phyloP scores from a whole-genome alignment of 2,329 filamentous ascomycete species.

The Diaporthe sp. region DNA sequence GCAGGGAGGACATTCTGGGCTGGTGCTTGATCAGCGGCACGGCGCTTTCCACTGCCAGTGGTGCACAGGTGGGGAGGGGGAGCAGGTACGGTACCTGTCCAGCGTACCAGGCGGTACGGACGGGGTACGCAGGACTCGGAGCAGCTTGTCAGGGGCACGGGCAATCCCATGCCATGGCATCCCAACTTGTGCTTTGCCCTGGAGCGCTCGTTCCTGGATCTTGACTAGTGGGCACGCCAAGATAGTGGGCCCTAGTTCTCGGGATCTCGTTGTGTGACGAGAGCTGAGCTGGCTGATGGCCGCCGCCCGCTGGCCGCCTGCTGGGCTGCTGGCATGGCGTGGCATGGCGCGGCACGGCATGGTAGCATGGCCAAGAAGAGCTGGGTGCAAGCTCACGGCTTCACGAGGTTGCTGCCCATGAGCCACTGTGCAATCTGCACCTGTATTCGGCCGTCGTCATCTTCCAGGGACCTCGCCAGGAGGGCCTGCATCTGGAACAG shows the following conservation, averaged over 20 bases:
- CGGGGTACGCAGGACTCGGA: slow-evolving; percentile 25
- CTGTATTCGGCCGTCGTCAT: slow-evolving; percentile 17
- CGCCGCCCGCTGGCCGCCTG: slow-evolving; percentile 5
- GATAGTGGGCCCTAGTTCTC: slow-evolving; percentile 28
- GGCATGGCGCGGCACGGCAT: slow-evolving; percentile 32
- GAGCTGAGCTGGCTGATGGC: slow-evolving; percentile 28
- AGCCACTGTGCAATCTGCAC: slow-evolving; percentile 18
- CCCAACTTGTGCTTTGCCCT: slow-evolving; percentile 26
- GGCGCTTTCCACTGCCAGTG: slow-evolving; percentile 21
- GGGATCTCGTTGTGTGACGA: slow-evolving; percentile 30
- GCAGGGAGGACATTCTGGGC: slow-evolving; percentile 24
- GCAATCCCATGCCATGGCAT: slow-evolving; percentile 23
- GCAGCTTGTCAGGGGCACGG: slow-evolving; percentile 31
- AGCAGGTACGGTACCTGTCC: background rate
- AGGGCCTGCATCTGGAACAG: slow-evolving; percentile 25
- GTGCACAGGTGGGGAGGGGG: background rate
- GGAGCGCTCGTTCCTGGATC: slow-evolving; percentile 30
- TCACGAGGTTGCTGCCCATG: slow-evolving; percentile 9
- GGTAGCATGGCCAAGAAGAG: slow-evolving; percentile 12
- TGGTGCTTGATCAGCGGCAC: slow-evolving; percentile 31
- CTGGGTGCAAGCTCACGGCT: background rate
- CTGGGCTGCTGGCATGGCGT: slow-evolving; percentile 24
- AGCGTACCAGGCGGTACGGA: slow-evolving; percentile 23
- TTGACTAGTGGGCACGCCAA: slow-evolving; percentile 33
- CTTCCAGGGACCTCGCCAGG: slow-evolving; percentile 16